Conservation (phyloP, 495 filamentous ascomycete species). For the Neurospora terricola region DNA sequence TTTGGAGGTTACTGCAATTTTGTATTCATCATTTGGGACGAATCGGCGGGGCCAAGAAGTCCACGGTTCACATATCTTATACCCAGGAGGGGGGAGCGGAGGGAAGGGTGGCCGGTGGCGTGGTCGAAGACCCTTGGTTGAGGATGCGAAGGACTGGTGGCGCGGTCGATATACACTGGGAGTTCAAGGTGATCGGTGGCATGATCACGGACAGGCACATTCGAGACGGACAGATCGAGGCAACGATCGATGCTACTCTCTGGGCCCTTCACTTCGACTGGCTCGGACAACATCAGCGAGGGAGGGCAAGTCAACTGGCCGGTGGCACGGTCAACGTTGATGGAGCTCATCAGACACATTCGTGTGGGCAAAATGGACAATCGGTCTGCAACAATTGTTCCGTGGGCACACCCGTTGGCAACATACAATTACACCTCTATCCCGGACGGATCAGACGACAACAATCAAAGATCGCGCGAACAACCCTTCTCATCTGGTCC, state of each 20-base stretch:
- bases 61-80: not conserved
- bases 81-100: not conserved
- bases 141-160: not conserved
- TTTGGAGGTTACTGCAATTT: not conserved
- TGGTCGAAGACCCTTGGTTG: not conserved
- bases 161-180: not conserved
- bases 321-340: not conserved
- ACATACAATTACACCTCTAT: not conserved
- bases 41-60: not conserved
- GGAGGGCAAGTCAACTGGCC: not conserved
- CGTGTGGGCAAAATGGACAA: not conserved
- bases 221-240: not conserved
- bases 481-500: not conserved
- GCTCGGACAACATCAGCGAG: not conserved
- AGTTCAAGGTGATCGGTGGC: not conserved
- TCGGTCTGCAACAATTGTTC: not conserved
- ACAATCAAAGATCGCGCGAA: not conserved
- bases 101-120: not conserved
- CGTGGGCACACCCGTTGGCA: not conserved
- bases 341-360: not conserved
- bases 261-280: not conserved
- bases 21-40: not conserved
- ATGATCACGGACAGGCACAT: not conserved
- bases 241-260: not conserved
- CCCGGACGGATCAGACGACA: not conserved